phyloP scores from a whole-genome alignment of 129 eudicot genomes.

The Smallanthus sonchifolius region DNA sequence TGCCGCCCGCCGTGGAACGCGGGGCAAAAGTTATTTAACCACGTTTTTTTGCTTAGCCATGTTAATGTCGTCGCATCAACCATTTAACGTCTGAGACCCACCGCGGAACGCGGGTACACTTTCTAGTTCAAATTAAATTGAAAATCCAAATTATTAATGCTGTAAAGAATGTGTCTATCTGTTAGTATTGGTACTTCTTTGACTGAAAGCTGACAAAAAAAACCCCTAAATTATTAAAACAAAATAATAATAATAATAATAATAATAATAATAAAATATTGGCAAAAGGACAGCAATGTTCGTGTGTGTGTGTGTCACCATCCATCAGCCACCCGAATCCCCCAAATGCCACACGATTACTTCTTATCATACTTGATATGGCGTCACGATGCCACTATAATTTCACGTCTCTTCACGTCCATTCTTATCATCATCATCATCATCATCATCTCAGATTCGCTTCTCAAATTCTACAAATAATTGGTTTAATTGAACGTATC shows the following conservation, averaged over 20 bases:
- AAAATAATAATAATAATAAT: neutral
- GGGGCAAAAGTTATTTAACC: no score
- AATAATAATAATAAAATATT: neutral
- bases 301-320: slow-evolving; percentile 14
- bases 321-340: slow-evolving; percentile 20
- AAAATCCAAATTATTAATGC: neutral
- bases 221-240: neutral
- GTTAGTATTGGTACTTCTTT: neutral
- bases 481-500: neutral
- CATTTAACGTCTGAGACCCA: no score
- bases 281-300: neutral
- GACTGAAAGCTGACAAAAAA: neutral
- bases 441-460: neutral
- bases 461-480: neutral
- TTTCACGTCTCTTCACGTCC: neutral
- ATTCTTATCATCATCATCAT: neutral
- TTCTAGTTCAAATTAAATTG: no score
- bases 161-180: neutral
- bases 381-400: slow-evolving; percentile 7
- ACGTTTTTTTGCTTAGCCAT: no score
- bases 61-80: no score
- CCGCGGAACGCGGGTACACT: no score
- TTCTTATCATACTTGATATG: slow-evolving; percentile 4
- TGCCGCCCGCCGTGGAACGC: no score
- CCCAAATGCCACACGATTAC: slow-evolving; percentile 26